Evolutionary conservation across 2,329 filamentous ascomycete species (phyloP), one percentile per base, ranked within the genome.

Genomic region (Camillea tinctor): DNA sequence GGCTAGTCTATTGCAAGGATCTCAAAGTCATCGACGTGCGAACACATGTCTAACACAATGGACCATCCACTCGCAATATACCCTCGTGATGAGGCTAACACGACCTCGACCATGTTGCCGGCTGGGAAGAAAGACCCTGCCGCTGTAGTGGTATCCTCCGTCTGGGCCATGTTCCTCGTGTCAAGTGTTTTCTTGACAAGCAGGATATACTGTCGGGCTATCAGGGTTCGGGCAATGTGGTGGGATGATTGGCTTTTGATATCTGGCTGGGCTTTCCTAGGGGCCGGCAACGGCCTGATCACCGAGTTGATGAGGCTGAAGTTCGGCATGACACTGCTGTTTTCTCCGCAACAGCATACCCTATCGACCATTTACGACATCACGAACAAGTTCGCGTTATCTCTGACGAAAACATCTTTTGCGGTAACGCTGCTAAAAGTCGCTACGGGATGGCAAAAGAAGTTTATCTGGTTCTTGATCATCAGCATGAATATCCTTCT

Each of bases 181-280:
- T 57, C 59, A 9, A 57, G 59, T 0, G 13, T 58, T 2, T 66
- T 67, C 30, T 48, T 71, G 6, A 59, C 57, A n/a, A 57, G 68
- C 17, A 61, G 68, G 20, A 24, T 69, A 1, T 71, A 69, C 21
- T 55, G 52, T 23, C 52, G 52, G 11, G 2, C 36, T 1, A 15
- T 56, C 13, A 55, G 61, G 13, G 53, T 61, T 13, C 55, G 64
- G 20, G 55, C 52, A 21, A 53, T 69, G 3, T 68, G 66, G 65
- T 68, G 65, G 64, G 68, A 71, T 52, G 69, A 70, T 61, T 65
- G 59, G 26, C 55, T 69, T 20, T 55, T 71, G 13, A 55, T 63
- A 19, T 26, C 60, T 1, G 61, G 65, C 2, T 69, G 66, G 66
- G 59, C 64, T 6, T 63, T 60, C 19, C 57, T 63, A 13, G 19